Percentiles rank a stretch among this genome's conserved stretches.
Evolutionary conservation across 2,329 filamentous ascomycete species (phyloP).

Genomic region (Pseudogymnoascus sp.): DNA sequence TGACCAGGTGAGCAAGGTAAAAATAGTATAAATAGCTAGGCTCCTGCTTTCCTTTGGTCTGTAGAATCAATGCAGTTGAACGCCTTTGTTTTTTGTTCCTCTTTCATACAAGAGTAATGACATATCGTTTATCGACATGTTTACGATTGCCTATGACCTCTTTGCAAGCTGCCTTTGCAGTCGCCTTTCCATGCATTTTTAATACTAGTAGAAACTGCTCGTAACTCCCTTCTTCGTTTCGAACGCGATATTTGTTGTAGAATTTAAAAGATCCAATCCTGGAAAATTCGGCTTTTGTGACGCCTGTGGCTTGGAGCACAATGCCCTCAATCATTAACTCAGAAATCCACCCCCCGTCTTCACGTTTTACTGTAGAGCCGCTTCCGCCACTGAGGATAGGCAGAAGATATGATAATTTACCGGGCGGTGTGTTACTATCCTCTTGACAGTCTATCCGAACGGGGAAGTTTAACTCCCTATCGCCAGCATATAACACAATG

Average conservation of each 20-base stretch:
- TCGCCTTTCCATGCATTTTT: background rate
- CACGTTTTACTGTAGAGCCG: no score
- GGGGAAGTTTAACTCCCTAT: background rate
- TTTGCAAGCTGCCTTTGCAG: background rate
- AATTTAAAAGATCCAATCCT: conserved; percentile 12
- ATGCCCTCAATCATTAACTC: conserved; percentile 9
- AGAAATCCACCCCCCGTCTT: background rate
- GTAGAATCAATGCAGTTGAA: background rate
- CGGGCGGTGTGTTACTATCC: background rate
- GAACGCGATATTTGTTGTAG: background rate
- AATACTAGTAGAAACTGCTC: background rate
- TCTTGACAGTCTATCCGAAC: conserved; percentile 13
- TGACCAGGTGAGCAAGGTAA: background rate
- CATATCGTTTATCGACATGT: background rate
- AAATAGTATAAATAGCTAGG: background rate
- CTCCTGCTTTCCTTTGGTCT: background rate
- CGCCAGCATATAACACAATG: background rate
- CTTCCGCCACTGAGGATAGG: conserved; percentile 8
- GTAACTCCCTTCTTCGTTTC: background rate
- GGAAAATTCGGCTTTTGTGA: conserved; percentile 10
- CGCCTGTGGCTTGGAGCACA: conserved; percentile 12
- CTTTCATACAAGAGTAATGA: background rate
- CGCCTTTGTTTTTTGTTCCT: background rate
- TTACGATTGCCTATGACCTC: background rate
- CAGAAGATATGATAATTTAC: background rate